Conservation (phyloP, 1,284 basidiomycete genomes). For the Puccinia horiana region DNA sequence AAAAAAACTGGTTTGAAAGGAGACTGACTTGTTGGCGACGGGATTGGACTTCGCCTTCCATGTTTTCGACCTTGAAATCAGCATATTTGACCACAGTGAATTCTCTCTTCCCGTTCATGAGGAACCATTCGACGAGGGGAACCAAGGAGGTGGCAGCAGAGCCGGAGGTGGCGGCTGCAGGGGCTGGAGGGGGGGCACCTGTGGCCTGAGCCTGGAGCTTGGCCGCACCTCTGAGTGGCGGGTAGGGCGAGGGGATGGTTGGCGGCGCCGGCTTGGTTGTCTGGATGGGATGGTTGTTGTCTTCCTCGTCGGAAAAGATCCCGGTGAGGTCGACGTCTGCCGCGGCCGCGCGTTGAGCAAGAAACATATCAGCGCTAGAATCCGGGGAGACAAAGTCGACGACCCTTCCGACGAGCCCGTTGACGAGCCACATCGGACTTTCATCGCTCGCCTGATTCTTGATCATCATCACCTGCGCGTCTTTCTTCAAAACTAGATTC, state of each 20-base stretch:
- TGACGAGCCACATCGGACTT: conserved; percentile 66
- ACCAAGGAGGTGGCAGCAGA: background rate
- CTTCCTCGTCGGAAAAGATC: conserved; percentile 19
- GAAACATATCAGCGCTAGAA: conserved; percentile 52
- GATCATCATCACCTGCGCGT: conserved; percentile 71
- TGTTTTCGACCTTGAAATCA: conserved; percentile 43
- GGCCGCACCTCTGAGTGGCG: conserved; percentile 53
- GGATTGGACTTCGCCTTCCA: conserved; percentile 43
- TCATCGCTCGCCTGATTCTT: conserved; percentile 69
- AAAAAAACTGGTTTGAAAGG: background rate
- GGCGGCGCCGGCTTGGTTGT: conserved; percentile 50
- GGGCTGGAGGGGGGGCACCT: background rate
- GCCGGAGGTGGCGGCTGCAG: background rate
- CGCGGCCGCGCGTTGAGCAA: background rate
- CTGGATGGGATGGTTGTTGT: conserved; percentile 40
- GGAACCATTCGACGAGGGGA: conserved; percentile 40
- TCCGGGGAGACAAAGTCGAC: conserved; percentile 65
- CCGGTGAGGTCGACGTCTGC: background rate
- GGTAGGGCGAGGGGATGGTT: background rate
- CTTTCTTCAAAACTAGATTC: conserved; percentile 67
- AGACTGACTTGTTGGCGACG: conserved; percentile 16
- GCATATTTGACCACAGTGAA: conserved; percentile 33
- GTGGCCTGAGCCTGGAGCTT: conserved; percentile 2
- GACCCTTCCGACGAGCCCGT: conserved; percentile 77
- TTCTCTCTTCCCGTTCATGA: conserved; percentile 39